Base-by-base conservation (phyloP, 129 eudicot genomes). In the Escallonia rubra region DNA sequence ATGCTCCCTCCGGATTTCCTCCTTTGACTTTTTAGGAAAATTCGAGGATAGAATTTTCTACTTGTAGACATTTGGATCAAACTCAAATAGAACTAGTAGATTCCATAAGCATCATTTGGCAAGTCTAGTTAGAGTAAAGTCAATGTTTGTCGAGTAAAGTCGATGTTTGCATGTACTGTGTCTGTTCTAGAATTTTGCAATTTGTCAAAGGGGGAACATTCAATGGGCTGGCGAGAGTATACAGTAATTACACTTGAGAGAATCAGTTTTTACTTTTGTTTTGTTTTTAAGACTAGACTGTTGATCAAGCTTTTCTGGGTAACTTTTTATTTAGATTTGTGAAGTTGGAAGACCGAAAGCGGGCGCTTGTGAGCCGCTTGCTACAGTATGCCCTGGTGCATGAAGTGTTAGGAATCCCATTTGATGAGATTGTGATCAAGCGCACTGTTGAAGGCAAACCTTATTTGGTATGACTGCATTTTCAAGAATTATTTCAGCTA, bases 291-390 rank as follows among this genome's bases (percentile, higher is more conserved):
- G 9, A 44, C 6, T 46, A 0, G 69, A 23, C 57, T 1, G 4
- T 16, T 4, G 43, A 48, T 23, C 11, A 47, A 12, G 10, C 8
- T 14, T 16, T 64, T 23, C 34, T 23, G 34, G 44, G 10, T 15
- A 57, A 10, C 7, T 13, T 76, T 11, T 68, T 39, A 7, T 50
- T 39, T 72, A 91, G 97, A 93, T 91, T 72, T 75, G 65, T 83
- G 75, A 91, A 79, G 79, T 54, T 88, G 59, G 94, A 81, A 74
- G 97, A 91, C 68, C 77, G 83, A 70, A 91, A 88, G 77, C 75
- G 97, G 73, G 89, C 96, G 1, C 75, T 88, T 68, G 94, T 91
- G n/a, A 91, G 97, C 83, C 82, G 89, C 67, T 74, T 91, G 84
- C 79, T 91, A 80, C 96, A 91, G 83, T 91, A 83, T 83, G 90